Percentiles rank a stretch among this genome's conserved stretches.
Evolutionary conservation across 2,329 filamentous ascomycete genomes (phyloP).

Genomic region (Sporothrix globosa): DNA sequence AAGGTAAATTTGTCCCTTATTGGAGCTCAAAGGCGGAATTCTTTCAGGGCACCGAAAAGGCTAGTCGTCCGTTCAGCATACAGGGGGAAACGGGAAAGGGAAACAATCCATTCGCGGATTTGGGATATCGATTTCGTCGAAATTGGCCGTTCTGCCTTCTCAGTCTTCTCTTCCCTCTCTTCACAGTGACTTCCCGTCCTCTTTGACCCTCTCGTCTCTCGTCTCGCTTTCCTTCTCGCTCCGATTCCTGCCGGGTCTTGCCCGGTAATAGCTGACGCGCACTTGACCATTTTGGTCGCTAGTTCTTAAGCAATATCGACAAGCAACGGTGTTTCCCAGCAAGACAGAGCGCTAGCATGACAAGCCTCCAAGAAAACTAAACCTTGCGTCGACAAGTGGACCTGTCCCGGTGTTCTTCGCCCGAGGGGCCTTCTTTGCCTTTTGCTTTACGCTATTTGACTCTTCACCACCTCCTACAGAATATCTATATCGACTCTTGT

Average conservation of each 20-base stretch:
- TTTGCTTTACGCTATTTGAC: background rate
- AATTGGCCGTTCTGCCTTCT: too few species aligned
- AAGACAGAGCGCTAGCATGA: too few species aligned
- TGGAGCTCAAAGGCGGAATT: too few species aligned
- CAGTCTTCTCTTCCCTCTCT: background rate
- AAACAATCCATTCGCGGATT: too few species aligned
- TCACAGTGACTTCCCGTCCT: background rate
- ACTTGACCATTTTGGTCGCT: slow-evolving; percentile 27
- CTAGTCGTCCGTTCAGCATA: too few species aligned
- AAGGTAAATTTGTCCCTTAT: background rate
- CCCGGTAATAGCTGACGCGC: slow-evolving; percentile 26
- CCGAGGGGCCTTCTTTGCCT: slow-evolving; percentile 10
- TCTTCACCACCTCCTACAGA: background rate
- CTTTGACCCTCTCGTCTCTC: background rate
- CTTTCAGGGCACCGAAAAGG: too few species aligned
- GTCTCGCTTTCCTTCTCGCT: slow-evolving; percentile 13
- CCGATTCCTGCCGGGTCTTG: slow-evolving; percentile 30
- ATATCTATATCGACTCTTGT: too few species aligned
- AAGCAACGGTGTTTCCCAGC: slow-evolving; percentile 9
- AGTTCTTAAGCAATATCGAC: slow-evolving; percentile 24
- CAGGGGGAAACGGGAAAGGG: too few species aligned
- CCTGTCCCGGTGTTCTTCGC: slow-evolving; percentile 13
- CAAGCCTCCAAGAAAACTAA: background rate
- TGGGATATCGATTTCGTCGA: too few species aligned
- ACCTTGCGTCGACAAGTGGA: background rate